Evolutionary conservation across 2,329 filamentous ascomycete species (phyloP).

Genomic region (Fusarium sambucinum): DNA sequence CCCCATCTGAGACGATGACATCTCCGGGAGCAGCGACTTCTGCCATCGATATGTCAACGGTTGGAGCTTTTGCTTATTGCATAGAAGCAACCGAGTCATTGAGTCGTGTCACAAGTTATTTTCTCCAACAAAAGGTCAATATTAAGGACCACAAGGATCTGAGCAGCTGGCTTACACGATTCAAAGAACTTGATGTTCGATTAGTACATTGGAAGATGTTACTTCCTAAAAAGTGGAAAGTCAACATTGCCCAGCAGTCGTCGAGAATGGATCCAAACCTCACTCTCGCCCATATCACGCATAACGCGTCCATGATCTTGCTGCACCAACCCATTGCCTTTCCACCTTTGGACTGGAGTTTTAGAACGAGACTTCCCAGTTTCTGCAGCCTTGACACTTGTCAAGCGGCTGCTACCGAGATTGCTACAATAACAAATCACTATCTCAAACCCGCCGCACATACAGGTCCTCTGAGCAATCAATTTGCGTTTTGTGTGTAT

Average conservation of each 20-base stretch:
- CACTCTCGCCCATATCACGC: slow-evolving; percentile 61
- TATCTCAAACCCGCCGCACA: slow-evolving; percentile 55
- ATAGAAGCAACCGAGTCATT: slow-evolving; percentile 62
- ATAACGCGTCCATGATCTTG: slow-evolving; percentile 63
- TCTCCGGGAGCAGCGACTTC: no score
- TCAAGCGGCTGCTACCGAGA: slow-evolving; percentile 59
- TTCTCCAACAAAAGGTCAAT: no score
- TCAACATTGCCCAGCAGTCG: no score
- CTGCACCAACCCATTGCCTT: slow-evolving; percentile 63
- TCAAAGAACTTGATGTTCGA: slow-evolving; percentile 61
- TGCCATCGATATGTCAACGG: no score
- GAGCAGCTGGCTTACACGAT: slow-evolving; percentile 59
- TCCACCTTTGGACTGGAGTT: no score
- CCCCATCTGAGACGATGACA: no score
- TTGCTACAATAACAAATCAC: slow-evolving; percentile 58
- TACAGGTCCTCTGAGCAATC: slow-evolving; percentile 35
- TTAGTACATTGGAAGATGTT: slow-evolving; percentile 58
- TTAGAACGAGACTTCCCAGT: slow-evolving; percentile 56
- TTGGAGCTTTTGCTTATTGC: no score
- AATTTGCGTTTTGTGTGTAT: slow-evolving; percentile 61
- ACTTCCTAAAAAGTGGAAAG: slow-evolving; percentile 46
- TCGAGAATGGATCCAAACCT: slow-evolving; percentile 61
- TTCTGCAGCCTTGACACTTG: slow-evolving; percentile 62
- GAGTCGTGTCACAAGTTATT: slow-evolving; percentile 59
- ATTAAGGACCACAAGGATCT: no score